phyloP scores from a whole-genome alignment of 1,284 basidiomycete genomes.

The Naganishia sp. region DNA sequence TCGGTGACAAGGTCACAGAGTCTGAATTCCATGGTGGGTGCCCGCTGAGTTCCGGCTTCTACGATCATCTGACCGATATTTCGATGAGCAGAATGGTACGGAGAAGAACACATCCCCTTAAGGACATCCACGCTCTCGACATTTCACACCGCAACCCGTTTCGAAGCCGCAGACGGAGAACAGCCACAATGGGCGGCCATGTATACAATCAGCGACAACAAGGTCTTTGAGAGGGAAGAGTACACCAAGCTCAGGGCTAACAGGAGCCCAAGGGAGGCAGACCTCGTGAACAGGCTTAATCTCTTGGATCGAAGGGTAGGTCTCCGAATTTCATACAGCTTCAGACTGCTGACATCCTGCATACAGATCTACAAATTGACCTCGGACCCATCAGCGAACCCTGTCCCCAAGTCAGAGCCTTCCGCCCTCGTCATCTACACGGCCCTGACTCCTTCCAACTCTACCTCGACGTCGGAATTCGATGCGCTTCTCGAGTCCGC shows the following conservation, averaged over 20 bases:
- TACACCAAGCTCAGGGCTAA: slow-evolving; percentile 34
- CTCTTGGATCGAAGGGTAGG: slow-evolving; percentile 32
- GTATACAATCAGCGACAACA: slow-evolving; percentile 33
- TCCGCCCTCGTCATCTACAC: slow-evolving; percentile 30
- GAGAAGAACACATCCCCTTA: slow-evolving; percentile 33
- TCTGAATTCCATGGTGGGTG: slow-evolving; percentile 31
- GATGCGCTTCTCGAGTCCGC: slow-evolving; percentile 21
- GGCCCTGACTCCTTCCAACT: slow-evolving; percentile 23
- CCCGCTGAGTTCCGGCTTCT: not conserved
- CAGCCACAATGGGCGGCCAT: slow-evolving; percentile 32
- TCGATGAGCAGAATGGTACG: slow-evolving; percentile 31
- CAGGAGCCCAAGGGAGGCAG: slow-evolving; percentile 28
- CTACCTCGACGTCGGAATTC: slow-evolving; percentile 13
- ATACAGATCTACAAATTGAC: slow-evolving; percentile 32
- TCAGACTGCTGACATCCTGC: not conserved
- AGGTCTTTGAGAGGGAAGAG: slow-evolving; percentile 28
- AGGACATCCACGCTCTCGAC: slow-evolving; percentile 29
- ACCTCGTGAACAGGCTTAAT: slow-evolving; percentile 25
- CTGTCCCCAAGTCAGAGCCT: slow-evolving; percentile 16
- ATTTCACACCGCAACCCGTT: slow-evolving; percentile 30
- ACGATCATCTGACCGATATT: not conserved
- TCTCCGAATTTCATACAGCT: not conserved
- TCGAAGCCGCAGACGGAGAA: slow-evolving; percentile 21
- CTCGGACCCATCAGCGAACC: slow-evolving; percentile 24
- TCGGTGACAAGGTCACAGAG: slow-evolving; percentile 32